Conservation (phyloP, 495 filamentous ascomycete genomes). For the Xanthoparmelia taractica region DNA sequence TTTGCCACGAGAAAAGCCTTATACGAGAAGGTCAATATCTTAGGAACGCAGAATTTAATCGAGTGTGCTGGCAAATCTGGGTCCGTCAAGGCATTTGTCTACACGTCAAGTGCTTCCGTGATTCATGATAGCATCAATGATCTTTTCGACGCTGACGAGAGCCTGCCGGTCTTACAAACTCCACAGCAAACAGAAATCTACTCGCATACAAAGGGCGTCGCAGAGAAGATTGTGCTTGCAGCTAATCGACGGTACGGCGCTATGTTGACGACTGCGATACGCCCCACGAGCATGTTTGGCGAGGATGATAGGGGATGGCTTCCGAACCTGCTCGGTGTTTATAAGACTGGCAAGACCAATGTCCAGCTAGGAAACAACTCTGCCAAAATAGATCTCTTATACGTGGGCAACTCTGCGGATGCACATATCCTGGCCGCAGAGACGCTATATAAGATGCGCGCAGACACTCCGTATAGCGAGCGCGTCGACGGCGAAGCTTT, state of each 20-base stretch:
- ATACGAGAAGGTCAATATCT: conserved; percentile 3
- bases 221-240: too few species aligned
- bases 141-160: too few species aligned
- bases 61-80: neutral
- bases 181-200: too few species aligned
- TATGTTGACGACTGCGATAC: neutral
- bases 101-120: neutral
- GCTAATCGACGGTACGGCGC: too few species aligned
- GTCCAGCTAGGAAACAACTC: conserved; percentile 65
- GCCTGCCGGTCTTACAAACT: too few species aligned
- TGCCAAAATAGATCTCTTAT: conserved; percentile 77
- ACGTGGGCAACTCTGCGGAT: conserved; percentile 69
- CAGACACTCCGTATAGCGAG: conserved; percentile 41
- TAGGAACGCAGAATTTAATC: conserved; percentile 1
- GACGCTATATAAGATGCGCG: conserved; percentile 43
- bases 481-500: conserved; percentile 63
- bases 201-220: too few species aligned
- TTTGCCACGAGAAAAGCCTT: too few species aligned
- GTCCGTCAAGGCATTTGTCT: neutral
- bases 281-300: neutral
- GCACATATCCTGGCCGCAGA: conserved; percentile 61
- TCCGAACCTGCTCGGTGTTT: conserved; percentile 48
- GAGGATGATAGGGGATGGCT: conserved; percentile 24
- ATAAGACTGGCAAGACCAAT: conserved; percentile 47
- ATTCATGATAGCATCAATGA: too few species aligned